Evolutionary conservation across 805 yeast species (phyloP).

Genomic region (Ogataea saltuana): DNA sequence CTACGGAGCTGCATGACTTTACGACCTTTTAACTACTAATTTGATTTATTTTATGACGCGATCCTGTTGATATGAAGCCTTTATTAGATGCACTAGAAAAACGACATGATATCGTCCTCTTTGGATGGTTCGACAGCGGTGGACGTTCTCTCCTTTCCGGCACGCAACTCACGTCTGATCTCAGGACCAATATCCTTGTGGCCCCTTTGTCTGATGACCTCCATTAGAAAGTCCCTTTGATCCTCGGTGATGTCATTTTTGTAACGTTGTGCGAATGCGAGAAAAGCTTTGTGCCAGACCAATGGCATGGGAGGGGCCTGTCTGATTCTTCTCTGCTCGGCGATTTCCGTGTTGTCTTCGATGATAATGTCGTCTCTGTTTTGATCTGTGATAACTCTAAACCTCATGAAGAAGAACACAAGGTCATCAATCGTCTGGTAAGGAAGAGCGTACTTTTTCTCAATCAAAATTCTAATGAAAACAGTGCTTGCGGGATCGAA

Average conservation of each 20-base stretch:
- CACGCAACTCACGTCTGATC: conserved; percentile 86
- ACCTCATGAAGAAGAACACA: conserved; percentile 91
- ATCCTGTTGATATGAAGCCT: background rate
- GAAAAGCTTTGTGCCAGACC: conserved; percentile 96
- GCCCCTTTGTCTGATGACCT: conserved; percentile 85
- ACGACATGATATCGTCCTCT: conserved; percentile 36
- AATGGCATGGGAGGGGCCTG: conserved; percentile 74
- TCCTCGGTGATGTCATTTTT: conserved; percentile 98
- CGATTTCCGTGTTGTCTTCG: conserved; percentile 29
- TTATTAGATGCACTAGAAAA: conserved; percentile 19
- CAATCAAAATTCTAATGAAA: conserved; percentile 84
- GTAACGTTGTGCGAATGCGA: conserved; percentile 93
- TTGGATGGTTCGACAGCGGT: conserved; percentile 18
- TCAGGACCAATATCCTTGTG: conserved; percentile 92
- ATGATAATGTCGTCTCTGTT: conserved; percentile 25
- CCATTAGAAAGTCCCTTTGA: conserved; percentile 91
- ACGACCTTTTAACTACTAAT: too few relatives aligned
- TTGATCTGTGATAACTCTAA: conserved; percentile 60
- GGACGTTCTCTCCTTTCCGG: conserved; percentile 67
- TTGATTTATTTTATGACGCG: background rate
- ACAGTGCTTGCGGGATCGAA: conserved; percentile 88
- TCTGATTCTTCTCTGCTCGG: conserved; percentile 33
- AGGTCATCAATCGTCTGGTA: conserved; percentile 93
- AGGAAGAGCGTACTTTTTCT: conserved; percentile 95
- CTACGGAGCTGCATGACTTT: conserved; percentile 13